Percentiles rank a stretch among this genome's conserved stretches.
Evolutionary conservation across 306 rosid genomes (phyloP).

Genomic region (Inga leiocalycina): DNA sequence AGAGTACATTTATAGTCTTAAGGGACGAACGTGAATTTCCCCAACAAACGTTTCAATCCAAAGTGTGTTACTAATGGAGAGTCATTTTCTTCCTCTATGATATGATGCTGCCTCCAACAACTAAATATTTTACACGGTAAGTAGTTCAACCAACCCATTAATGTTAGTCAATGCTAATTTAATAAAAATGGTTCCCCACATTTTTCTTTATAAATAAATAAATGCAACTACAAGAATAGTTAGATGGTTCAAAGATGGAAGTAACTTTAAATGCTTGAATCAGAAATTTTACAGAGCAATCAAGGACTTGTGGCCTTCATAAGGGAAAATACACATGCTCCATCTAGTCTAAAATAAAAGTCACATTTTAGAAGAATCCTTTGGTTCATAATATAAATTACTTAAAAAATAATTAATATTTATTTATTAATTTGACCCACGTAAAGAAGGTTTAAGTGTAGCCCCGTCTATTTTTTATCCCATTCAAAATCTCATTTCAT

Average conservation of each 20-base stretch:
- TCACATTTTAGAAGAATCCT: too few species aligned
- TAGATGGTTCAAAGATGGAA: not conserved
- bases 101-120: constrained; percentile 38
- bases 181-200: not conserved
- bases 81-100: not conserved
- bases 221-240: not conserved
- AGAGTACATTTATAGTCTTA: constrained; percentile 40
- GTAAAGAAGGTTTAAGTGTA: too few species aligned
- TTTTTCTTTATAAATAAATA: not conserved
- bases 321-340: too few species aligned
- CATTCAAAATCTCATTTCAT: too few species aligned
- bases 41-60: constrained; percentile 37
- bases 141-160: constrained; percentile 61
- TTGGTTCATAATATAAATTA: too few species aligned
- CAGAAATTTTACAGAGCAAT: not conserved
- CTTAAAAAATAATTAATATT: too few species aligned
- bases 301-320: not conserved
- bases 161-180: constrained; percentile 35
- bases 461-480: too few species aligned
- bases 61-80: constrained; percentile 29
- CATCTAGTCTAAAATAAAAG: too few species aligned
- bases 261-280: not conserved
- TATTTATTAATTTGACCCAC: too few species aligned
- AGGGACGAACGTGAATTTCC: constrained; percentile 36
- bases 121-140: constrained; percentile 46